phyloP scores from a whole-genome alignment of 306 rosid species.

The Hylodesmum podocarpum region DNA sequence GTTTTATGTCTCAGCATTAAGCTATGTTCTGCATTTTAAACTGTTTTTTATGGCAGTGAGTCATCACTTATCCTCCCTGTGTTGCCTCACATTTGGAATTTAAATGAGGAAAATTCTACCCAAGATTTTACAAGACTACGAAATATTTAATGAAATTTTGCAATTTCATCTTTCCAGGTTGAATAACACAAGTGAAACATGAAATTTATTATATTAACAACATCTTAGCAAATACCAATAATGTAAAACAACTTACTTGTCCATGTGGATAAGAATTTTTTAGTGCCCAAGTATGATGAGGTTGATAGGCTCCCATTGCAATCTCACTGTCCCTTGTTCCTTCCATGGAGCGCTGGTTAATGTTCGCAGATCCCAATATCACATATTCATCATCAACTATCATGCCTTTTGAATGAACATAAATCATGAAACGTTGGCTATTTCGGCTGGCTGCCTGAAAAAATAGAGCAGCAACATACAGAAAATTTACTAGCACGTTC shows the following conservation, averaged over 20 bases:
- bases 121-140: neutral
- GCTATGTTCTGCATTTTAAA: neutral
- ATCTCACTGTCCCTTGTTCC: conserved; percentile 99
- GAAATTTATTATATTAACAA: conserved; percentile 1
- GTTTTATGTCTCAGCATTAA: neutral
- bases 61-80: neutral
- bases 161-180: conserved; percentile 19
- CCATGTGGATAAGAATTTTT: conserved; percentile 61
- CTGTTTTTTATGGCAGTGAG: neutral
- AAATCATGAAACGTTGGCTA: conserved; percentile 85
- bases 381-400: conserved; percentile 92
- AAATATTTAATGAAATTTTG: neutral
- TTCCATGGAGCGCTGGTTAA: conserved; percentile 96
- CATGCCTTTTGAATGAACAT: conserved; percentile 99
- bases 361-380: conserved; percentile 92
- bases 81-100: neutral
- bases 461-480: conserved; percentile 19
- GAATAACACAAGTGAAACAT: conserved; percentile 7
- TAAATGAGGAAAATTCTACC: neutral
- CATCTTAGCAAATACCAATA: neutral
- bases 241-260: conserved; percentile 53
- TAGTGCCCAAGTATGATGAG: conserved; percentile 80
- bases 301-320: conserved; percentile 98
- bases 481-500: neutral
- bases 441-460: conserved; percentile 69